phyloP scores from a whole-genome alignment of 495 filamentous ascomycete species.

The Hypomontagnella submonticulosa region DNA sequence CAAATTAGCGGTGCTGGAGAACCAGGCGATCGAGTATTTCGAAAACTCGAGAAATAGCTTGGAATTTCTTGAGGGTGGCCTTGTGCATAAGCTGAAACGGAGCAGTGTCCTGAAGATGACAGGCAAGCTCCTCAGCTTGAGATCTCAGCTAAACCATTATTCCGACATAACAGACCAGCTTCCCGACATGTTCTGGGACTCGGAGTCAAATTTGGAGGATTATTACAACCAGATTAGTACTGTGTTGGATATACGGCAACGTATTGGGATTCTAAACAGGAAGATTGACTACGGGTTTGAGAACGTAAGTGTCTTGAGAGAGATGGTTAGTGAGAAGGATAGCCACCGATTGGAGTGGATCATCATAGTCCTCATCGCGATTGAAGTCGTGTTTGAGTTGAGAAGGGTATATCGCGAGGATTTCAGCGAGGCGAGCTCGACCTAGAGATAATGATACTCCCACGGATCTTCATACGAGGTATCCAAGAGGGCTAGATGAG shows the following conservation, averaged over 20 bases:
- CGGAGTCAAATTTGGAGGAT: constrained; percentile 82
- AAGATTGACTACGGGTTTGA: constrained; percentile 98
- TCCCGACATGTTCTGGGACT: constrained; percentile 98
- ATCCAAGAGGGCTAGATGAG: background rate
- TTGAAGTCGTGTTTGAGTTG: constrained; percentile 80
- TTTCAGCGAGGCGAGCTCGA: constrained; percentile 10
- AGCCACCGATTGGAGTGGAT: constrained; percentile 93
- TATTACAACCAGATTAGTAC: constrained; percentile 95
- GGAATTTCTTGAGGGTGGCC: constrained; percentile 79
- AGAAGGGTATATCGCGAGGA: constrained; percentile 61
- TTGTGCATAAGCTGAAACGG: constrained; percentile 72
- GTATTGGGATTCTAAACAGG: constrained; percentile 92
- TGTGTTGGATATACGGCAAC: constrained; percentile 89
- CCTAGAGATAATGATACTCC: background rate
- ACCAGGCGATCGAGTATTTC: constrained; percentile 82
- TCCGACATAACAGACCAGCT: constrained; percentile 95
- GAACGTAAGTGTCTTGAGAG: constrained; percentile 88
- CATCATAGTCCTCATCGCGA: constrained; percentile 91
- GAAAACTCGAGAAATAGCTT: constrained; percentile 71
- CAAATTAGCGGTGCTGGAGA: constrained; percentile 95
- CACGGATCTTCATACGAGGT: background rate
- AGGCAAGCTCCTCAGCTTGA: constrained; percentile 87
- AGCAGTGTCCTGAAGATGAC: constrained; percentile 91
- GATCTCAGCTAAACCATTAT: constrained; percentile 95
- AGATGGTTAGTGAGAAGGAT: constrained; percentile 90